Evolutionary conservation across 495 filamentous ascomycete genomes (phyloP).

Genomic region (Penicillium simplicissimum): DNA sequence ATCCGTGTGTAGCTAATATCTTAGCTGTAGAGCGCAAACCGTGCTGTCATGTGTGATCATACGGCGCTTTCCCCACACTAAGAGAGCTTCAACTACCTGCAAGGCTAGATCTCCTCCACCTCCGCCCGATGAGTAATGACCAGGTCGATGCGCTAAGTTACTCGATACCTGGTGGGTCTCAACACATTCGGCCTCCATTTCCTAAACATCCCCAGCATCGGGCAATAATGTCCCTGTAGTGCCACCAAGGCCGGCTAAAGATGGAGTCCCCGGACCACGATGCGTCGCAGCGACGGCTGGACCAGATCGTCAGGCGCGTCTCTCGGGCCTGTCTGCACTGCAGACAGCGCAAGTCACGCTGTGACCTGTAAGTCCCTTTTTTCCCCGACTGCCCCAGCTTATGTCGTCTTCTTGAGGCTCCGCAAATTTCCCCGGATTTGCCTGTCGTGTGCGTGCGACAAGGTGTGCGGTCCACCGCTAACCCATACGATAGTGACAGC

Average conservation of each 20-base stretch:
- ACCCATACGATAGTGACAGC: slow-evolving; percentile 38
- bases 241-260: slow-evolving; percentile 5
- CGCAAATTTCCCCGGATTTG: slow-evolving; percentile 18
- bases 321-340: slow-evolving; percentile 64
- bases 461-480: slow-evolving; percentile 15
- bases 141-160: not conserved
- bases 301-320: slow-evolving; percentile 53
- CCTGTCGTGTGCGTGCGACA: not conserved
- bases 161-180: slow-evolving; percentile 19
- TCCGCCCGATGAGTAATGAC: slow-evolving; percentile 22
- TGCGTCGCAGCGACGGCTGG: slow-evolving; percentile 18
- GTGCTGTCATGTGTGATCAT: not conserved
- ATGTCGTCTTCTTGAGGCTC: not conserved
- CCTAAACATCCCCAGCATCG: slow-evolving; percentile 9
- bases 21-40: too few relatives aligned
- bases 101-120: not conserved
- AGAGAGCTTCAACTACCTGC: not conserved
- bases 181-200: slow-evolving; percentile 18
- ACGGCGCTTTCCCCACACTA: slow-evolving; percentile 10
- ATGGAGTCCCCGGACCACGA: slow-evolving; percentile 22
- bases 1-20: not conserved
- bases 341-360: slow-evolving; percentile 62
- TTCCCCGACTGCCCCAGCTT: not conserved
- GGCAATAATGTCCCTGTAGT: slow-evolving; percentile 16
- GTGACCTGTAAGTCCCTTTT: slow-evolving; percentile 55